Evolutionary conservation across 2,329 filamentous ascomycete species (phyloP), one percentile per base, ranked within the genome.

Genomic region (Gyromitra esculenta): DNA sequence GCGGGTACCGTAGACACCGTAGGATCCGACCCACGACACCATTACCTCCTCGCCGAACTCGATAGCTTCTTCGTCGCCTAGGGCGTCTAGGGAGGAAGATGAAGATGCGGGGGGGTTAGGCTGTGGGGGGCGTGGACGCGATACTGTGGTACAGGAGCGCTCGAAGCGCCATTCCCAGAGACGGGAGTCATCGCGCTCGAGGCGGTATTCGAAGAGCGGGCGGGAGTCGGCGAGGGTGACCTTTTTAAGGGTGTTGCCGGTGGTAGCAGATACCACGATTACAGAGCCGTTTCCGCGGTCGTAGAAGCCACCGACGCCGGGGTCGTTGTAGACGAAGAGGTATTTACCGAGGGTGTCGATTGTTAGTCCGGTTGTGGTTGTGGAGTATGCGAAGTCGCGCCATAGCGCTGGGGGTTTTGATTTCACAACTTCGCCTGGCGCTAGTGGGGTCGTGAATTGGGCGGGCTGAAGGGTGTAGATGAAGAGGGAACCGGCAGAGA

Each of bases 281-380:
- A 71, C 68, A 37, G 57, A 57, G 31, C 39, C 50, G 43, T 54
- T 41, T 3, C 59, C 59, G 35, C 48, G 57, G 48, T 59, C 48
- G 50, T 70, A 57, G 48, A 69, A 64, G 39, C 71, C 39, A 9
- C 45, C 25, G 45, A 56, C 18, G 41, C 45, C 39, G 57, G 64
- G 68, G 57, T 74, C 65, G n/a, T 15, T 63, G 50, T 75, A 71
- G 18, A 75, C n/a, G n/a, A 70, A 75, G 15, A 75, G n/a, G 31
- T 63, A 64, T n/a, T 64, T 65, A 7, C 65, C 65, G 1, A 11
- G 25, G 7, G 57, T 59, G 31, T 75, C 72, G 7, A 50, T 39
- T 1, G 57, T 64, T n/a, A 75, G 57, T 25, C 57, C 72, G 5
- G 39, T 71, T 43, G 50, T 69, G n/a, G 56, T 52, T 39, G 64